These are phyloP conservation scores for Oemleria cerasiformis DNA, from an alignment of 306 rosid species.

Conservation along the genomic window DNA sequence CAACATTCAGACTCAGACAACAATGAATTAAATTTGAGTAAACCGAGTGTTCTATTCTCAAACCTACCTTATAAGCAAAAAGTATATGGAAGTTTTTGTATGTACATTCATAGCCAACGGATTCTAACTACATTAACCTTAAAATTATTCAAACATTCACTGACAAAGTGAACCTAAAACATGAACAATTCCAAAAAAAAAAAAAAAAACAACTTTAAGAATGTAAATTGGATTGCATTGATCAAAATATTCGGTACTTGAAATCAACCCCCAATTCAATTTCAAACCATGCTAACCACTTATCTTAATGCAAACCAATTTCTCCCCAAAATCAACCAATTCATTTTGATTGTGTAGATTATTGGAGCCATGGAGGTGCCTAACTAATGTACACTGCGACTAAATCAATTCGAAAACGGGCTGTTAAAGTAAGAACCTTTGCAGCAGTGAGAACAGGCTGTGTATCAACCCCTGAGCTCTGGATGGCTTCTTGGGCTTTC, in stretches of 20 bases:
- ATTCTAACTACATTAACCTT: not conserved
- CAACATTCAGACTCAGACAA: not conserved
- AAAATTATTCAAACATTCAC: not conserved
- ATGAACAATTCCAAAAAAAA: not conserved
- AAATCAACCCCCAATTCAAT: not conserved
- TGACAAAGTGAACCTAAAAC: not conserved
- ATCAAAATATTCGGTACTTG: not conserved
- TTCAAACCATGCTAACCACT: not conserved
- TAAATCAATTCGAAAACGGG: not conserved
- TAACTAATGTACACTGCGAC: not conserved
- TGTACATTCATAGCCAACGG: not conserved
- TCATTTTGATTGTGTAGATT: not conserved
- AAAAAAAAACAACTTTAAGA: no score
- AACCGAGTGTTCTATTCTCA: not conserved
- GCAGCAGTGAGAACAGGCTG: conserved; percentile 67
- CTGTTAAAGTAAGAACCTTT: conserved; percentile 45
- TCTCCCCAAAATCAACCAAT: not conserved
- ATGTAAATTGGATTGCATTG: no score
- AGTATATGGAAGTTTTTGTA: not conserved
- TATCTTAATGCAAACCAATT: not conserved
- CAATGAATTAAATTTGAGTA: conserved; percentile 2
- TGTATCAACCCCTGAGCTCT: conserved; percentile 67
- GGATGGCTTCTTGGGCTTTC: conserved; percentile 76
- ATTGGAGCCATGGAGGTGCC: conserved; percentile 3
- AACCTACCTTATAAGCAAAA: not conserved